phyloP scores from a whole-genome alignment of 345 rosid genomes.

The Excoecaria agallocha region DNA sequence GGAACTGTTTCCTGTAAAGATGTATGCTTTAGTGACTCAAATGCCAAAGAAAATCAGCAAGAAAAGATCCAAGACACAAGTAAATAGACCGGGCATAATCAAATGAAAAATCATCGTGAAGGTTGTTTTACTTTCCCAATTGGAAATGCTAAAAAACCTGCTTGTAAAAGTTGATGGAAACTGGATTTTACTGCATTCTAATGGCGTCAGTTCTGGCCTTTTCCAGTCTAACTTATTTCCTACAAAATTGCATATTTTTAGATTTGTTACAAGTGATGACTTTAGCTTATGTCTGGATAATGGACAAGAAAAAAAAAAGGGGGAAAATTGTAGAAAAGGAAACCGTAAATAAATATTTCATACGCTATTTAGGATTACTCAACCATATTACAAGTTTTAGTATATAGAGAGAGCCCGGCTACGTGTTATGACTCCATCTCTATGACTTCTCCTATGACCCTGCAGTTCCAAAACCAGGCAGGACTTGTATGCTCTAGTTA shows the following conservation, averaged over 20 bases:
- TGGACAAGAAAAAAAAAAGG: too few relatives aligned
- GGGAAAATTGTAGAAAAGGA: too few relatives aligned
- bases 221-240: too few relatives aligned
- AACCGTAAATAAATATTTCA: too few relatives aligned
- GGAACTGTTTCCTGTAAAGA: conserved; percentile 78
- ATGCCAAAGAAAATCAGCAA: conserved; percentile 46
- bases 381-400: background rate
- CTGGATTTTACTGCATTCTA: background rate
- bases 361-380: too few relatives aligned
- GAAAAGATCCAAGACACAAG: conserved; percentile 47
- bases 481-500: conserved; percentile 37
- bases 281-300: background rate
- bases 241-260: background rate
- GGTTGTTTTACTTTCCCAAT: background rate
- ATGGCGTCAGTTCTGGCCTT: background rate
- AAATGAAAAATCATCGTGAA: conserved; percentile 31
- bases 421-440: conserved; percentile 20
- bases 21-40: conserved; percentile 77
- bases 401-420: conserved; percentile 1
- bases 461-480: conserved; percentile 26
- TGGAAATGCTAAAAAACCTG: background rate
- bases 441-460: conserved; percentile 12
- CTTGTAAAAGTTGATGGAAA: background rate
- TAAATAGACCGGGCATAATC: conserved; percentile 64
- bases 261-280: background rate